These are phyloP conservation scores for Rhizopus delemar DNA, from an alignment of 371 early-diverging fungal genomes.

Conservation along the genomic window DNA sequence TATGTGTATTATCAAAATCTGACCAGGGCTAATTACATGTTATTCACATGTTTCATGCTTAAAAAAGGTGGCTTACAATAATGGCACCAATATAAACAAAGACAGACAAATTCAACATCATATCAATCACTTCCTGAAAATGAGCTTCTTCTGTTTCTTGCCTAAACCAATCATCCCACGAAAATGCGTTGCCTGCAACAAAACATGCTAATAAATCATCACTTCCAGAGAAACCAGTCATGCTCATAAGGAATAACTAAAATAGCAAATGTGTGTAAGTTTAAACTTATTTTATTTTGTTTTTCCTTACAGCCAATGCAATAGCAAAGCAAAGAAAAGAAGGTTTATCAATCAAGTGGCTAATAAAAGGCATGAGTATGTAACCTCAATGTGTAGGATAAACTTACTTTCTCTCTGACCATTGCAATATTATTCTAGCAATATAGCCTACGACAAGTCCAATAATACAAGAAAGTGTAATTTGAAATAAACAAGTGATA, in stretches of 20 bases:
- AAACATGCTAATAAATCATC: constrained; percentile 91
- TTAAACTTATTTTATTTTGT: neutral
- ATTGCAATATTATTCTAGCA: constrained; percentile 72
- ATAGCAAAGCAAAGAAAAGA: constrained; percentile 88
- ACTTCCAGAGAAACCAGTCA: constrained; percentile 78
- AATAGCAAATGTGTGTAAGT: neutral
- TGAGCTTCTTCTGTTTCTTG: constrained; percentile 84
- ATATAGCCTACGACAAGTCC: constrained; percentile 81
- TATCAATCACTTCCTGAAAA: constrained; percentile 90
- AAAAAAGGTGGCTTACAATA: constrained; percentile 43
- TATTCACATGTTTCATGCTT: too few species aligned
- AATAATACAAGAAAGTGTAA: constrained; percentile 71
- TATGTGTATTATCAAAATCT: constrained; percentile 56
- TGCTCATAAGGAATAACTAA: constrained; percentile 77
- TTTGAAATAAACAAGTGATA: constrained; percentile 77
- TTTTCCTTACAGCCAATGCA: constrained; percentile 74
- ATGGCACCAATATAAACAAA: constrained; percentile 92
- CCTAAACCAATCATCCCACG: constrained; percentile 91
- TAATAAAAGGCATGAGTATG: constrained; percentile 8
- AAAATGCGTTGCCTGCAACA: constrained; percentile 86
- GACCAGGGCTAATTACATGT: neutral
- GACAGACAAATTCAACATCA: constrained; percentile 83
- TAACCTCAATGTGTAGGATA: too few species aligned
- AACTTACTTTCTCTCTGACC: constrained; percentile 65
- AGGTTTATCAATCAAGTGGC: constrained; percentile 90